These are phyloP conservation scores for Termitomyces sp. DNA, from an alignment of 768 basidiomycete genomes.

Conservation along the genomic window DNA sequence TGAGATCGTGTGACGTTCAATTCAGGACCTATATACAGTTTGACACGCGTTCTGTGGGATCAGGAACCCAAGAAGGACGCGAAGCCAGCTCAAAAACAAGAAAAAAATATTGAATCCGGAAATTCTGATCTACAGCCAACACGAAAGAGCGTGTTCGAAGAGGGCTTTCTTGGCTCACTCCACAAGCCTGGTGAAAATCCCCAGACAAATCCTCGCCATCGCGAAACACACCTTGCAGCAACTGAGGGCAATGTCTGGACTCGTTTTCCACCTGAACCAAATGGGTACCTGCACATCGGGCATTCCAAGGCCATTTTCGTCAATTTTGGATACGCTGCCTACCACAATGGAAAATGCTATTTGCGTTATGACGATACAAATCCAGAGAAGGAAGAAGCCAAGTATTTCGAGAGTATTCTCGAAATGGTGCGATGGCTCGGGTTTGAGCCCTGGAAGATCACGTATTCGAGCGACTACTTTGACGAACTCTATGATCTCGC, in stretches of 20 bases:
- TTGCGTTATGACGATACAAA: conserved; percentile 98
- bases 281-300: conserved; percentile 92
- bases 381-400: conserved; percentile 94
- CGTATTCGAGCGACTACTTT: conserved; percentile 98
- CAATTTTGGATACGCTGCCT: conserved; percentile 96
- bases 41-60: neutral
- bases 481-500: conserved; percentile 81
- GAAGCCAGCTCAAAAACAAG: conserved; percentile 24
- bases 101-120: conserved; percentile 21
- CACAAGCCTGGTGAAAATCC: conserved; percentile 94
- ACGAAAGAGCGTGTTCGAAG: conserved; percentile 76
- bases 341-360: conserved; percentile 89
- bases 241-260: conserved; percentile 88
- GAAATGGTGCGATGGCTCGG: conserved; percentile 96
- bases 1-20: conserved; percentile 14
- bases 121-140: conserved; percentile 30
- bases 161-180: conserved; percentile 88
- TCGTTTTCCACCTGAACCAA: conserved; percentile 98
- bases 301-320: conserved; percentile 99
- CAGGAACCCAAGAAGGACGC: conserved; percentile 49
- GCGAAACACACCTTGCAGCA: conserved; percentile 71
- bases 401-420: conserved; percentile 94
- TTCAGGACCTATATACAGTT: neutral
- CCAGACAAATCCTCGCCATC: conserved; percentile 72
- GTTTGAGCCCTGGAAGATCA: conserved; percentile 98